Percentiles rank a stretch among this genome's conserved stretches.
These are phyloP conservation scores for Patellifolia procumbens DNA, from an alignment of 179 eudicot species.

Conservation along the genomic window DNA sequence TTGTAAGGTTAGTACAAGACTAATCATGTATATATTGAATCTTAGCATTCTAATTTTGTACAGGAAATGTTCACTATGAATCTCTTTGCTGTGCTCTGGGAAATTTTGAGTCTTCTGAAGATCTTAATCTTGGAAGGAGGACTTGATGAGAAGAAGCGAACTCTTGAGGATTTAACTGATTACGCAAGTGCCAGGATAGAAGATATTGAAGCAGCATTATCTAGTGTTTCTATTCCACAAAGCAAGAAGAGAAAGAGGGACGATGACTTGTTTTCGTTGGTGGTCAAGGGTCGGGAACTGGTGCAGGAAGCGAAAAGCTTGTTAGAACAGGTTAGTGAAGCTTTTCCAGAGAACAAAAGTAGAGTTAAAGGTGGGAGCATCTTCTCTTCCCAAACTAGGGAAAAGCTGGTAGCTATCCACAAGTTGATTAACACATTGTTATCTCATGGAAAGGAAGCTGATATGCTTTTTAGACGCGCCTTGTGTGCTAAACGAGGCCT, in stretches of 20 bases:
- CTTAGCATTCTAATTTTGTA: neutral
- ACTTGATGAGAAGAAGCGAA: neutral
- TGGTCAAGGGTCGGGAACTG: neutral
- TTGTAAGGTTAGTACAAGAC: neutral
- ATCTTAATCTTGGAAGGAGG: neutral
- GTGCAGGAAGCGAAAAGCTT: neutral
- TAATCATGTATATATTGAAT: neutral
- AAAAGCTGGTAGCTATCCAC: neutral
- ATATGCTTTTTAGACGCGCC: neutral
- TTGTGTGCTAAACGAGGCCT: neutral
- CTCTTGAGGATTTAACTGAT: constrained; percentile 1
- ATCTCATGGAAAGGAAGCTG: constrained; percentile 8
- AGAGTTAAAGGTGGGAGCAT: neutral
- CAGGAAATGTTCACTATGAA: constrained; percentile 6
- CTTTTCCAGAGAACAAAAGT: neutral
- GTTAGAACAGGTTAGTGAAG: neutral
- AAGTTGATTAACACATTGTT: neutral
- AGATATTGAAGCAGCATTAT: neutral
- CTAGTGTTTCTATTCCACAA: neutral
- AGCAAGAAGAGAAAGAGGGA: constrained; percentile 24
- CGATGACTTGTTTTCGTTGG: neutral
- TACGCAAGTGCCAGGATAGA: neutral
- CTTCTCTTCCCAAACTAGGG: neutral
- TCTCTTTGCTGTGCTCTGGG: neutral
- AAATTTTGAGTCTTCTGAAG: neutral